Percentiles rank a stretch among this genome's conserved stretches.
phyloP scores from a whole-genome alignment of 2,329 filamentous ascomycete species.

The Fusarium citri region DNA sequence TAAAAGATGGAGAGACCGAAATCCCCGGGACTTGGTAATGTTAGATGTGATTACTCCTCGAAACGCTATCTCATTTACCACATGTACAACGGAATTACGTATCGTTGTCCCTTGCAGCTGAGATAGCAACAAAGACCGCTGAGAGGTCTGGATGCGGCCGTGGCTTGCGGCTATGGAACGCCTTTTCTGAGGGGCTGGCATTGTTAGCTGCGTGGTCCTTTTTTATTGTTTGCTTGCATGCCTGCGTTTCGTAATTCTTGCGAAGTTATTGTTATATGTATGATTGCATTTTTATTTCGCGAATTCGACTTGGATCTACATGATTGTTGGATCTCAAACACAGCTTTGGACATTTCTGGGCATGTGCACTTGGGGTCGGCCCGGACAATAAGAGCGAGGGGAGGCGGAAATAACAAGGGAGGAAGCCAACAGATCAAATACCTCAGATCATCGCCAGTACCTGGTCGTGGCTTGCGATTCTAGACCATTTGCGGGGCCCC shows the following conservation, averaged over 20 bases:
- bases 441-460: neutral
- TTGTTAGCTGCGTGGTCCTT: neutral
- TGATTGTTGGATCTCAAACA: neutral
- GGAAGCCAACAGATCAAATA: neutral
- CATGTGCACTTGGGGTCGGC: neutral
- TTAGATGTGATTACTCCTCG: neutral
- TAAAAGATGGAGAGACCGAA: neutral
- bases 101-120: neutral
- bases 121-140: neutral
- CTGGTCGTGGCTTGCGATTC: constrained; percentile 15
- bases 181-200: neutral
- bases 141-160: constrained; percentile 28
- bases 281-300: too few relatives aligned
- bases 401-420: neutral
- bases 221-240: constrained; percentile 4
- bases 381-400: neutral
- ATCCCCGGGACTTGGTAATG: neutral
- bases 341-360: neutral
- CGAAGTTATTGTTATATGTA: neutral
- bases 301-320: too few relatives aligned
- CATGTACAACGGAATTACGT: neutral
- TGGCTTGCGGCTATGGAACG: constrained; percentile 34
- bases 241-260: neutral
- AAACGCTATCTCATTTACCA: neutral
- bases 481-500: constrained; percentile 39